Evolutionary conservation across 495 filamentous ascomycete genomes (phyloP).

Genomic region (Xylaria grammica): DNA sequence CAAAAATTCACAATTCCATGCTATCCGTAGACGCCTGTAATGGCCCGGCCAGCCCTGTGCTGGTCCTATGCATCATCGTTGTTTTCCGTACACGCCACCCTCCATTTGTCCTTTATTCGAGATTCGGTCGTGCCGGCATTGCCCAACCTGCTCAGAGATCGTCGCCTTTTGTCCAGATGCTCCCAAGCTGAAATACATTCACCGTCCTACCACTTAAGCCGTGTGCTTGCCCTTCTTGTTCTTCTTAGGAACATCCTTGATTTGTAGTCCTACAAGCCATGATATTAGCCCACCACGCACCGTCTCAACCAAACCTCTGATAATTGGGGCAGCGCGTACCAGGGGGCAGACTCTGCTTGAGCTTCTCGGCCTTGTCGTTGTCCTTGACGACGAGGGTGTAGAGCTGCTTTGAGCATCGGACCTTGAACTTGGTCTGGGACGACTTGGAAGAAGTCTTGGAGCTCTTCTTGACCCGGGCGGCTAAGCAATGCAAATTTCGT

Average conservation of each 20-base stretch:
- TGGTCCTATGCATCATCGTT: conserved; percentile 21
- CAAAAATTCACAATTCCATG: conserved; percentile 41
- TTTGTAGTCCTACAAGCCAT: conserved; percentile 45
- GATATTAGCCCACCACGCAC: conserved; percentile 13
- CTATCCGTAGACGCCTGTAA: conserved; percentile 48
- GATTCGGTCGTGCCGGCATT: conserved; percentile 27
- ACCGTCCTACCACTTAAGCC: conserved; percentile 28
- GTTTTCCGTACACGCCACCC: conserved; percentile 24
- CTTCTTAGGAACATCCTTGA: conserved; percentile 56
- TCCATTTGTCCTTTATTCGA: conserved; percentile 14
- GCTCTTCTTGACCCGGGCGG: conserved; percentile 97
- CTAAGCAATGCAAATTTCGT: conserved; percentile 55
- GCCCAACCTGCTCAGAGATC: conserved; percentile 35
- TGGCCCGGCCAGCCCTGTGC: conserved; percentile 16
- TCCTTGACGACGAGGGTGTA: conserved; percentile 99
- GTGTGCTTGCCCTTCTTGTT: conserved; percentile 53
- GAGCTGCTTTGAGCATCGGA: conserved; percentile 90
- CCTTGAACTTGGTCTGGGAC: conserved; percentile 99
- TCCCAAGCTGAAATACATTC: conserved; percentile 18
- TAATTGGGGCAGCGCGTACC: conserved; percentile 62
- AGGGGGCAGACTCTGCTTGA: conserved; percentile 97
- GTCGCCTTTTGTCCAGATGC: conserved; percentile 25
- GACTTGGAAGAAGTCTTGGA: conserved; percentile 73
- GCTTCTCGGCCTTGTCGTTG: conserved; percentile 98
- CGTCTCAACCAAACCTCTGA: neutral